Evolutionary conservation across 2,329 filamentous ascomycete genomes (phyloP), one percentile per base, ranked within the genome.

Genomic region (Geoglossum cookeanum): DNA sequence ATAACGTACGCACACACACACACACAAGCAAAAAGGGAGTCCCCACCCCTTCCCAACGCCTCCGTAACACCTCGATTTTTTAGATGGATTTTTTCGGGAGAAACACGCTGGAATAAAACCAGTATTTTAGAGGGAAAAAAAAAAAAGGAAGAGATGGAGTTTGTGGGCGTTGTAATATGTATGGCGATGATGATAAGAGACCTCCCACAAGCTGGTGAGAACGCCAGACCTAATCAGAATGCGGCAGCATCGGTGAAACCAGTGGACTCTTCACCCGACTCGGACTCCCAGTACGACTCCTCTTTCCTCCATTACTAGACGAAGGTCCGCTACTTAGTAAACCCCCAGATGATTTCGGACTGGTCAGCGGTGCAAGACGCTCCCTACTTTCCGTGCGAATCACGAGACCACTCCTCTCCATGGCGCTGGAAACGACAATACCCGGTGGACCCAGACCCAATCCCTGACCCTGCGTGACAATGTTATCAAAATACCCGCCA

Each of bases 321-420:
- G 39, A 42, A 4, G 13, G n/a, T 22, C 6, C 35, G 13, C 66
- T 78, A 72, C 67, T 79, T 22, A 22, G 68, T 29, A 79, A 78
- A 77, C 55, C 73, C 76, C 60, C 7, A 72, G 42, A 22, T 22
- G 13, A 5, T 13, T 45, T 45, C 4, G 49, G 49, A 30, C 49
- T 53, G 1, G 49, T 35, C 11, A 52, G 48, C 37, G 74, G 76
- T 15, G 78, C 75, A 42, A 96, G 70, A 58, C 87, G 77, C 66
- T 97, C 92, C 56, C 88, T 76, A 66, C 88, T 94, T 66, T 96
- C 91, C 0, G 87, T 94, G 62, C 91, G 75, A 1, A 88, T 79
- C 57, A 87, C 82, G 61, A 96, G 68, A 1, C 90, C 90, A 52
- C 79, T 81, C 44, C 88, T 70, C 57, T 79, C 78, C 62, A 79